Conservation (phyloP, 2,329 filamentous ascomycete species). For the Claviceps capensis region DNA sequence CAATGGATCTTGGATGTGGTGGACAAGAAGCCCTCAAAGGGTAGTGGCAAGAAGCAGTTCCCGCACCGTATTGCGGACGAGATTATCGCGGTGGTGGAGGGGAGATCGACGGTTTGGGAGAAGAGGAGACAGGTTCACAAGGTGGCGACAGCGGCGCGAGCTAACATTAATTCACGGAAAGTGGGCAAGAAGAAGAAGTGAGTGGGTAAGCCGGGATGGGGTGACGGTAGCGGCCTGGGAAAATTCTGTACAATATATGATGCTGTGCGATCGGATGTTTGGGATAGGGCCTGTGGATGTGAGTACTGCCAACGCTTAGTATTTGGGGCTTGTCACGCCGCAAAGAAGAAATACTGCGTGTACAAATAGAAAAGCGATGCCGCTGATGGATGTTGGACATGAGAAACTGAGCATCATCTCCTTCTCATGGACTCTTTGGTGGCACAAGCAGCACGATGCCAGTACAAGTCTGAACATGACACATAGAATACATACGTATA, state of each 20-base stretch:
- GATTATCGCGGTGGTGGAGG: conserved; percentile 77
- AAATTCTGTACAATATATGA: not conserved
- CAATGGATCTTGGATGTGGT: conserved; percentile 83
- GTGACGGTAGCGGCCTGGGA: not conserved
- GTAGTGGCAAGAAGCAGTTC: conserved; percentile 58
- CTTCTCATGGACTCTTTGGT: no score
- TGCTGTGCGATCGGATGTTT: no score
- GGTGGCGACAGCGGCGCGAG: conserved; percentile 61
- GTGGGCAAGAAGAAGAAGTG: conserved; percentile 22
- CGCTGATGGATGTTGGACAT: no score
- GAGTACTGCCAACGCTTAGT: no score
- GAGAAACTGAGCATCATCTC: no score
- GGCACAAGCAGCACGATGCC: no score
- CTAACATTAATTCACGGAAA: conserved; percentile 45
- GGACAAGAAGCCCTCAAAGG: conserved; percentile 59
- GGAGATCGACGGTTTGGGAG: conserved; percentile 73
- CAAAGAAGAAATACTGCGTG: no score
- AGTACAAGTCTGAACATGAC: no score
- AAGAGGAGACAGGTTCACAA: conserved; percentile 67
- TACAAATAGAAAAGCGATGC: no score
- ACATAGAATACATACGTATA: no score
- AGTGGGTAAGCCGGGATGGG: not conserved
- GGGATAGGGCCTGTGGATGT: no score
- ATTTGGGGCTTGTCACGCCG: no score
- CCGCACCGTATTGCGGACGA: conserved; percentile 73